These are phyloP conservation scores for Candida tibetensis DNA, from an alignment of 805 yeast species.

Conservation along the genomic window DNA sequence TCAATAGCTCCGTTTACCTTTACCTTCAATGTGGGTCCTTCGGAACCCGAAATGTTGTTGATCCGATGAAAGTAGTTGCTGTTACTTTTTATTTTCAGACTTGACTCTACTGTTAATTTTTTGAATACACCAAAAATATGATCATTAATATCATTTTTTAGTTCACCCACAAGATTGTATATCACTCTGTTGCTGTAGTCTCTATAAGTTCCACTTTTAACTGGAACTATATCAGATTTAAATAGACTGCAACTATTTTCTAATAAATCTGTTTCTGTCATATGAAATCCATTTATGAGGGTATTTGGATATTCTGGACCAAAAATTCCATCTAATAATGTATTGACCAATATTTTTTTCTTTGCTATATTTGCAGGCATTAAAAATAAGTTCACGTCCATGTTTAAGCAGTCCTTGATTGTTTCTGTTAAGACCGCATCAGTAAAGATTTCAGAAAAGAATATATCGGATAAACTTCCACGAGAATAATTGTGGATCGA, in stretches of 20 bases:
- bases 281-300: background rate
- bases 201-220: background rate
- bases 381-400: background rate
- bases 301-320: background rate
- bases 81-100: conserved; percentile 15
- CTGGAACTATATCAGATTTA: background rate
- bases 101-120: conserved; percentile 16
- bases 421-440: background rate
- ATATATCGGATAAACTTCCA: background rate
- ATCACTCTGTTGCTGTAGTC: background rate
- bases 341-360: background rate
- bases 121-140: conserved; percentile 19
- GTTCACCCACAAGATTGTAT: background rate
- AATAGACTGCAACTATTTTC: background rate
- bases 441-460: background rate
- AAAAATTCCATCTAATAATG: background rate
- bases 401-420: background rate
- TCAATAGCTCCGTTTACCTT: conserved; percentile 1
- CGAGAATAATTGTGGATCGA: background rate
- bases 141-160: conserved; percentile 6
- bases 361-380: background rate
- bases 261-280: background rate
- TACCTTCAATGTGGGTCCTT: conserved; percentile 4
- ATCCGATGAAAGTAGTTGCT: conserved; percentile 31
- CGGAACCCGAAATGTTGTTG: conserved; percentile 6